Base-by-base conservation (phyloP, 306 rosid genomes). In the Quillaja saponaria region DNA sequence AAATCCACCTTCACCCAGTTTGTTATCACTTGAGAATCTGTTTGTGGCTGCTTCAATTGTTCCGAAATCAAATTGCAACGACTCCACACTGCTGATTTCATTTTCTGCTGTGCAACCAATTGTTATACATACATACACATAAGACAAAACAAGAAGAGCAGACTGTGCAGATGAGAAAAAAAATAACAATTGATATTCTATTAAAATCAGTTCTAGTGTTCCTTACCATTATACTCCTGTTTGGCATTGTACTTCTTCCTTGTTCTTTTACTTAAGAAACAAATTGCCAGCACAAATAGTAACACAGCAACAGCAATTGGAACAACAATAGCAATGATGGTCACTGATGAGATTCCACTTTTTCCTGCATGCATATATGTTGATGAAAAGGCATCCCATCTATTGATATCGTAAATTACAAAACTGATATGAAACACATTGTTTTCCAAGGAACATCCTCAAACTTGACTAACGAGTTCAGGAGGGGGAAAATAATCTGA, bases 1-100 rank as follows among this genome's bases (percentile, higher is more conserved):
- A 78, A 88, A 88, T 34, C 96, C 91, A 54, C 91, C 91, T 76
- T 82, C 72, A 28, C 96, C 96, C 7, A 88, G 90, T 79, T 71
- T 78, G 53, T 85, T 82, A 52, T n/a, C n/a, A n/a, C n/a, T n/a
- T 3, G 71, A 12, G 49, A 84, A 84, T 17, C 73, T 78, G 69
- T 65, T 48, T 12, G 84, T 84, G 15, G 86, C 90, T 0, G 51
- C 45, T 41, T n/a, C 42, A 6, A 81, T 61, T 3, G 71, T 71
- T 13, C 33, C 67, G 6, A 73, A 63, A 55, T 76, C 77, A 61
- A 81, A 81, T 64, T 76, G 84, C 73, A 81, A 55, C 3, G 49
- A 70, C n/a, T 76, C 84, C 4, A 33, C 38, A 2, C 31, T 55
- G 4, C 49, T 53, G 39, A 76, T 66, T 53, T 77, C 67, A 63